phyloP scores from a whole-genome alignment of 495 filamentous ascomycete genomes.

The Daldinia vernicosa region DNA sequence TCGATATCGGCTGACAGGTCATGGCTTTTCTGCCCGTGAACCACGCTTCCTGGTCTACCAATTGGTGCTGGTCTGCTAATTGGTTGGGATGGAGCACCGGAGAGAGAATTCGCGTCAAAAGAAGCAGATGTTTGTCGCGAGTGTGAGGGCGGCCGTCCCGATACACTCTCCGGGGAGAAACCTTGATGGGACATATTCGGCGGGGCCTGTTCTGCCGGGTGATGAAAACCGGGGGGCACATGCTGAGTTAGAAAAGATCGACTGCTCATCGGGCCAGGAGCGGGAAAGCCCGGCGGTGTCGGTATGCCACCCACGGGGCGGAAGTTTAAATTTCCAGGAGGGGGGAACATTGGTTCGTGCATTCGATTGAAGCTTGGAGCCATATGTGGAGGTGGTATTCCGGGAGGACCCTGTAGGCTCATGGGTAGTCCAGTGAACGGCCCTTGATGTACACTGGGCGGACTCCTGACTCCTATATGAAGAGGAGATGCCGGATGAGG shows the following conservation, averaged over 20 bases:
- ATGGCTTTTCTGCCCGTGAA: conserved; percentile 53
- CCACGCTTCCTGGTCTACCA: conserved; percentile 81
- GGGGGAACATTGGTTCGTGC: conserved; percentile 65
- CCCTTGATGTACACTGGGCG: conserved; percentile 56
- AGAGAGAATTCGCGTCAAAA: conserved; percentile 52
- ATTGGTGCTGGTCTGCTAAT: conserved; percentile 87
- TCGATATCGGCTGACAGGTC: conserved; percentile 64
- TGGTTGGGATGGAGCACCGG: conserved; percentile 59
- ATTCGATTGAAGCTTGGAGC: conserved; percentile 57
- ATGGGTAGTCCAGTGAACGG: conserved; percentile 50
- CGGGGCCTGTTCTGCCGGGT: conserved; percentile 56
- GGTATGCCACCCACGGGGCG: conserved; percentile 65
- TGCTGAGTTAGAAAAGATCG: conserved; percentile 72
- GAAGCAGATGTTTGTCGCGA: conserved; percentile 57
- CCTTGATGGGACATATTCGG: conserved; percentile 46
- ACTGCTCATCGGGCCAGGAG: conserved; percentile 69
- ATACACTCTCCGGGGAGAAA: conserved; percentile 46
- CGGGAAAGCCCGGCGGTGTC: conserved; percentile 57
- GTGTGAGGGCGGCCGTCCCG: conserved; percentile 51
- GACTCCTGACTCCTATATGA: conserved; percentile 50
- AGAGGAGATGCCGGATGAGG: conserved; percentile 53
- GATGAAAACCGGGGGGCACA: conserved; percentile 64
- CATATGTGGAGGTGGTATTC: conserved; percentile 58
- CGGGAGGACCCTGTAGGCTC: conserved; percentile 64
- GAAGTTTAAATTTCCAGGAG: conserved; percentile 64